Base-by-base conservation (phyloP, 345 rosid species). In the Camelina laxa region DNA sequence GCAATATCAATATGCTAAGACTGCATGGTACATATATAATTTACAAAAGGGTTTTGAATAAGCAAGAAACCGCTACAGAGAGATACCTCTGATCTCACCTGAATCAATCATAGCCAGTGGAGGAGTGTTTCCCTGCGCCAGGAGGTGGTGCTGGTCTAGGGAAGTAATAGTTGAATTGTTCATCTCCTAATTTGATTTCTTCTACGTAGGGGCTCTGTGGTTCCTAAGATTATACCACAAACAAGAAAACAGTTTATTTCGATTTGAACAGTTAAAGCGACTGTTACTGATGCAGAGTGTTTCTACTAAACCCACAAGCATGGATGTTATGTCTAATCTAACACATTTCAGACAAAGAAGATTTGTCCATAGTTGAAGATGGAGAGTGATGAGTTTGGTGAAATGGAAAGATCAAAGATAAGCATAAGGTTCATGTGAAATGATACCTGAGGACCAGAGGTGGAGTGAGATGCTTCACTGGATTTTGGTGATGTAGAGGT, bases 81-180 rank as follows among this genome's bases (percentile, higher is more conserved):
- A 31, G 57, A 55, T 48, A 76, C 49, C 15, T 70, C 30, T 0
- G 57, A 30, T 57, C 39, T 58, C 31, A 69, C 44, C 19, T 69
- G 69, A 64, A 65, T 84, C 82, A 75, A 17, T 74, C 75, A 44
- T 68, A 53, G 79, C 88, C 80, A 9, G 69, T 69, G 11, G 81
- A 82, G 67, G 87, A 74, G 60, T 82, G 87, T 80, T 87, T 89
- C 59, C 75, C 81, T 15, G 90, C 95, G 41, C 93, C 93, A 7
- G 91, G 91, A 20, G 97, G 97, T 4, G 93, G 85, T 0, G 86
- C 83, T 20, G 95, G 95, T 80, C 69, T 78, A 14, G 93, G 96
- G 74, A 93, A 86, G 81, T 75, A 78, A 41, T 57, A 56, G 67
- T 73, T 76, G 55, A 78, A 78, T 20, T 70, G 74, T 30, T 71